Conservation (phyloP, 164 flowering plant genomes). For the Chimonanthus praecox region DNA sequence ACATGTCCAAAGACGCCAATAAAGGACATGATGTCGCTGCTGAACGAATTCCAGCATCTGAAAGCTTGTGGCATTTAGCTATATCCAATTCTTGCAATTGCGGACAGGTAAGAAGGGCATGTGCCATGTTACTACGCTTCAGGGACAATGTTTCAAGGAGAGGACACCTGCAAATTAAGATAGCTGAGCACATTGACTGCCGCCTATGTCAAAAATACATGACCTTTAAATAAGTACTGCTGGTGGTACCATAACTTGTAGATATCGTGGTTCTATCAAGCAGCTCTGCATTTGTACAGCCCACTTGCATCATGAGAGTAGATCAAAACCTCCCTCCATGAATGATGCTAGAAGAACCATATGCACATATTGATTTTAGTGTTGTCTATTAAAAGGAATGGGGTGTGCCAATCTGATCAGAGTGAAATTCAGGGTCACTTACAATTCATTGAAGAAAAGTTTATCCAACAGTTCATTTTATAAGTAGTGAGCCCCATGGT, state of each 20-base stretch:
- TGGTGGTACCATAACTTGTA: not conserved
- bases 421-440: no score
- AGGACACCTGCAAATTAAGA: slow-evolving; percentile 66
- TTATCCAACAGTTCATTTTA: not conserved
- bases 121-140: slow-evolving; percentile 91
- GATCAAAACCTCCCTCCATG: not conserved
- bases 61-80: slow-evolving; percentile 90
- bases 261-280: not conserved
- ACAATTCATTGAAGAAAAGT: not conserved
- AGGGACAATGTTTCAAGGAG: slow-evolving; percentile 76
- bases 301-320: not conserved
- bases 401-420: no score
- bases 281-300: not conserved
- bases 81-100: slow-evolving; percentile 70
- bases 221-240: not conserved
- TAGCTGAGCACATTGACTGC: slow-evolving; percentile 4
- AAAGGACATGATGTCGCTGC: slow-evolving; percentile 73
- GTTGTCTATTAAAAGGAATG: no score
- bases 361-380: not conserved
- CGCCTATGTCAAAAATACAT: not conserved
- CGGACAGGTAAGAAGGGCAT: slow-evolving; percentile 74
- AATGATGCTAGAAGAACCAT: not conserved
- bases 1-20: slow-evolving; percentile 79
- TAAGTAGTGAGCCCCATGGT: not conserved
- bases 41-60: slow-evolving; percentile 88